Base-by-base conservation (phyloP, 192 early-diverging fungal genomes). In the Coemansia aciculifera region DNA sequence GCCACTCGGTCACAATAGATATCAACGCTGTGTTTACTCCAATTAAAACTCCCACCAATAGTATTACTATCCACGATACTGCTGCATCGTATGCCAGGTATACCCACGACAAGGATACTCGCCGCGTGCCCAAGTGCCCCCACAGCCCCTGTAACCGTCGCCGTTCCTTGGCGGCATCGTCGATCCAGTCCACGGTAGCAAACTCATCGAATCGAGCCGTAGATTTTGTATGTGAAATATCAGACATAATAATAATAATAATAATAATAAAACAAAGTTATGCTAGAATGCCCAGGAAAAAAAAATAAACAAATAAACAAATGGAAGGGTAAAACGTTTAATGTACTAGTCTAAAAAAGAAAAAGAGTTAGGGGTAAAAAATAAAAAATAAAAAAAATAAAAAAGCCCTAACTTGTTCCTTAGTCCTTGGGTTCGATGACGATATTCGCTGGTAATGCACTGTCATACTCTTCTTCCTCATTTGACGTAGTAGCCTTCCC, bases 1-100 rank as follows among this genome's bases (percentile, higher is more conserved):
- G 85, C 94, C 95, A 97, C 52, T 95, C 94, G 15, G 92, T 90
- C 51, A 84, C 87, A 57, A 98, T 94, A 59, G 93, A 93, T 63
- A 97, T 98, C 39, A 93, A 84, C 38, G 93, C 91, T 5, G 94
- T 92, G 68, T 93, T 88, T 13, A 95, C 43, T 0, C 96, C 96
- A 67, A 96, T 90, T 4, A 88, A 74, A 27, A 74, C 84, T 72
- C 93, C 93, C n/a, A 92, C 90, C 10, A 92, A 64, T 5, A 88
- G 85, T 2, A 96, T 86, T 8, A 98, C 89, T 49, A 94, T 81
- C 96, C 95, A 96, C 2, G 92, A 85, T 77, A 94, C 92, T 27
- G 85, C 78, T 19, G 90, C 84, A 59, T 95, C 91, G 73, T 86
- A 90, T 3, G 83, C 85, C 24, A 86, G 71, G n/a, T 63, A 59